Evolutionary conservation across 2,329 filamentous ascomycete species (phyloP).

Genomic region (Simplicillium sp.): DNA sequence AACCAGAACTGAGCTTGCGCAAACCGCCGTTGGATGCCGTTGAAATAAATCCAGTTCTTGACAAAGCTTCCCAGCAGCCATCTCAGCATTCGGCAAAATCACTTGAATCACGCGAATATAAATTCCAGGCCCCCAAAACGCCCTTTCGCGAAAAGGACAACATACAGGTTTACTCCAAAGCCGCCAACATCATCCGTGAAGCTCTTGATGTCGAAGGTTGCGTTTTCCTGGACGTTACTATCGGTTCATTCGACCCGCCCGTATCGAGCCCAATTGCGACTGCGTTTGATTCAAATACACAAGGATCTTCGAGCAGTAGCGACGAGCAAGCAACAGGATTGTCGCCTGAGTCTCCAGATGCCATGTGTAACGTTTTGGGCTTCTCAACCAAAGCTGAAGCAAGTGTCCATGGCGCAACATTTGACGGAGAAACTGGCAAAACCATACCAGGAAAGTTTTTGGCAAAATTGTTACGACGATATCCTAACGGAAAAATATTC

Average conservation of each 20-base stretch:
- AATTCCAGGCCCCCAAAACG: too few relatives aligned
- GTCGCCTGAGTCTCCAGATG: slow-evolving; percentile 2
- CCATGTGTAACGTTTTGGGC: slow-evolving; percentile 23
- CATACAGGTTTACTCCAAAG: slow-evolving; percentile 27
- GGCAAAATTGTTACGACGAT: slow-evolving; percentile 27
- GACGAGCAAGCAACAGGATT: slow-evolving; percentile 9
- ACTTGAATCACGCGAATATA: too few relatives aligned
- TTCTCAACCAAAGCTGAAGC: slow-evolving; percentile 24
- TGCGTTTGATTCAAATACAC: slow-evolving; percentile 1
- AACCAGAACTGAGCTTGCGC: too few relatives aligned
- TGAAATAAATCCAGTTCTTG: too few relatives aligned
- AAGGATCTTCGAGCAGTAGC: slow-evolving; percentile 12
- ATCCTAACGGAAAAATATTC: slow-evolving; percentile 37
- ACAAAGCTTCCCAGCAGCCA: too few relatives aligned
- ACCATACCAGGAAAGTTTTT: slow-evolving; percentile 31
- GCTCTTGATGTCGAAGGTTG: slow-evolving; percentile 29
- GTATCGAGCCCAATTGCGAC: slow-evolving; percentile 7
- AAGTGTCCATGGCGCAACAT: slow-evolving; percentile 19
- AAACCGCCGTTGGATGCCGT: too few relatives aligned
- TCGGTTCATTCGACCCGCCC: too few relatives aligned
- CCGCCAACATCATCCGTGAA: slow-evolving; percentile 31
- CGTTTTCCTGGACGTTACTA: slow-evolving; percentile 22
- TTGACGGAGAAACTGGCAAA: slow-evolving; percentile 7
- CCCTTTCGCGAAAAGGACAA: background rate
- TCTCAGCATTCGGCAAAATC: too few relatives aligned